Evolutionary conservation across 2,329 filamentous ascomycete genomes (phyloP).

Genomic region (Passalora sequoiae): DNA sequence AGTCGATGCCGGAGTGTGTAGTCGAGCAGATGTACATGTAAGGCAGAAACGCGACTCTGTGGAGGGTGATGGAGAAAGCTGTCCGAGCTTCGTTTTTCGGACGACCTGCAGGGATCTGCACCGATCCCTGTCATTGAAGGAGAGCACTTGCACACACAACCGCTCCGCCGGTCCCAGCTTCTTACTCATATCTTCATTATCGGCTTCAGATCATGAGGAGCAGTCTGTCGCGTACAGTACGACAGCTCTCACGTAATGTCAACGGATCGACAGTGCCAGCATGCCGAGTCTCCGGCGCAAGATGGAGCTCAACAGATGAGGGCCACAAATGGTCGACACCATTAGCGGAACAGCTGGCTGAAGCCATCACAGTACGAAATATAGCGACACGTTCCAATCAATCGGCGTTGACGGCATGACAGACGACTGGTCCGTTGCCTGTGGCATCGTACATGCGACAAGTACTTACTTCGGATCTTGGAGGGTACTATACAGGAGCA

Average conservation of each 20-base stretch:
- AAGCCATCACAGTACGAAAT: constrained; percentile 74
- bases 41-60: too few species aligned
- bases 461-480: constrained; percentile 84
- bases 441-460: constrained; percentile 97
- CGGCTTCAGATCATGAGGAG: constrained; percentile 24
- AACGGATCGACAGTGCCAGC: constrained; percentile 5
- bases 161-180: too few species aligned
- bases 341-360: constrained; percentile 76
- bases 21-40: too few species aligned
- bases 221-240: constrained; percentile 23
- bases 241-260: constrained; percentile 22
- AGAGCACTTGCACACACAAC: too few species aligned
- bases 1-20: neutral
- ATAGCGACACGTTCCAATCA: neutral
- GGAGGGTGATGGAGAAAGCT: too few species aligned
- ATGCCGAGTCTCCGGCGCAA: constrained; percentile 30
- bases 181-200: too few species aligned
- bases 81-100: too few species aligned
- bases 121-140: too few species aligned
- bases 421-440: constrained; percentile 84
- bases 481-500: constrained; percentile 82
- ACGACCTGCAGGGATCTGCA: neutral
- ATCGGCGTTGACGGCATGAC: constrained; percentile 11
- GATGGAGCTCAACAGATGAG: constrained; percentile 38
- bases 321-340: constrained; percentile 76